Evolutionary conservation across 2,329 filamentous ascomycete species (phyloP).

Genomic region (Fusarium subglutinans): DNA sequence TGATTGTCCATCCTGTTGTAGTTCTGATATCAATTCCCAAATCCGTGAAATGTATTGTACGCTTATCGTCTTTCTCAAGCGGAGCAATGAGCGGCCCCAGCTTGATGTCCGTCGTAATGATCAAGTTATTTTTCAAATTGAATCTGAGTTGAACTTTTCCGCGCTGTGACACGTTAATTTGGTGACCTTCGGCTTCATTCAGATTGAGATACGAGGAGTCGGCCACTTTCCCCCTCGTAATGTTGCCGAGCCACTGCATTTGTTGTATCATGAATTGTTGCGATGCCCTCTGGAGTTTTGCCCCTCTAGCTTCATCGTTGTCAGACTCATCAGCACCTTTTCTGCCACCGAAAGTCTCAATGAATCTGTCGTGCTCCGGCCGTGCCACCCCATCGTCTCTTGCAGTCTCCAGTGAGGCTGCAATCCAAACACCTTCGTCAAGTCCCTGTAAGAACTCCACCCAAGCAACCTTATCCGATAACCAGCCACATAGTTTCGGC

Average conservation of each 20-base stretch:
- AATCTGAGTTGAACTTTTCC: neutral
- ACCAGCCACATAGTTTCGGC: too few relatives aligned
- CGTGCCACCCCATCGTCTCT: too few relatives aligned
- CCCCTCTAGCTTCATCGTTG: too few relatives aligned
- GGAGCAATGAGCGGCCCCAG: neutral
- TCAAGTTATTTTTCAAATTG: neutral
- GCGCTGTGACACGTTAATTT: neutral
- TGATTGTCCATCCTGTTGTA: neutral
- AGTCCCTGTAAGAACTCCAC: too few relatives aligned
- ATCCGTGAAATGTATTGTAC: neutral
- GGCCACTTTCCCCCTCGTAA: neutral
- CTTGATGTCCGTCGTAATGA: neutral
- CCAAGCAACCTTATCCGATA: too few relatives aligned
- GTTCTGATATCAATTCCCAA: neutral
- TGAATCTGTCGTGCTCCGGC: too few relatives aligned
- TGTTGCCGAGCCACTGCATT: neutral
- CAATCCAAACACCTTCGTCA: too few relatives aligned
- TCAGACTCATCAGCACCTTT: too few relatives aligned
- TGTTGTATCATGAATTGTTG: neutral
- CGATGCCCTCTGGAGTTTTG: too few relatives aligned
- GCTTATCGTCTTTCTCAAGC: neutral
- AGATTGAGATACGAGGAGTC: neutral
- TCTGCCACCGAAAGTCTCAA: too few relatives aligned
- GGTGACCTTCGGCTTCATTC: neutral
- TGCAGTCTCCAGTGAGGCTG: too few relatives aligned